Percentiles rank a stretch among this genome's conserved stretches.
These are phyloP conservation scores for Populus hybrid DNA, from an alignment of 441 rosid species.

Conservation along the genomic window DNA sequence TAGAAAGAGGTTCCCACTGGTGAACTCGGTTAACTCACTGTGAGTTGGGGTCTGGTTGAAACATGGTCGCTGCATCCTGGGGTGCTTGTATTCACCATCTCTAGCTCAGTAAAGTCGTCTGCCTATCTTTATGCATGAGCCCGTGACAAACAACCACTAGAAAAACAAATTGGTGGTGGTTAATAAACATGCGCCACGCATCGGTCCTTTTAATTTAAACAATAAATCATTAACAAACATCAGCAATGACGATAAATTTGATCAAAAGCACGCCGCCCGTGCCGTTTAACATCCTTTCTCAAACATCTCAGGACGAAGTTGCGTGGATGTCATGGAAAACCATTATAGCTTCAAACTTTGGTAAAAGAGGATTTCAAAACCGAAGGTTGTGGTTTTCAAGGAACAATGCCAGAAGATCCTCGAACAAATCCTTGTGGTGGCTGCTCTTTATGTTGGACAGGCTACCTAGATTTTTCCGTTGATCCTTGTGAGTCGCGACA, in stretches of 20 bases:
- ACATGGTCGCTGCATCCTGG: neutral
- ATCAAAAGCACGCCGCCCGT: neutral
- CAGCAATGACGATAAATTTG: neutral
- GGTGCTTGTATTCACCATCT: neutral
- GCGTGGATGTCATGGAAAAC: no score
- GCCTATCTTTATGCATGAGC: neutral
- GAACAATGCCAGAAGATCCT: neutral
- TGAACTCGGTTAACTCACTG: neutral
- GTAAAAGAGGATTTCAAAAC: neutral
- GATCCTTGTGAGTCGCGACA: neutral
- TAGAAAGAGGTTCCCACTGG: neutral
- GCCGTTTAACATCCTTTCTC: neutral
- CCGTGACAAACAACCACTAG: neutral
- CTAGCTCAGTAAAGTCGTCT: neutral
- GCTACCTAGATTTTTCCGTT: neutral
- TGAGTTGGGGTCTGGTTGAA: neutral
- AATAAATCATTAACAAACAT: neutral
- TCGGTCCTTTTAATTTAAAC: neutral
- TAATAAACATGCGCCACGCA: neutral
- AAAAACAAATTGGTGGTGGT: neutral
- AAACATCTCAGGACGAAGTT: neutral
- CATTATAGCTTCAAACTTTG: neutral
- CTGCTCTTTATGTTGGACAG: neutral
- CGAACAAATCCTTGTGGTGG: neutral
- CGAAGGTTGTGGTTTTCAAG: neutral